phyloP scores from a whole-genome alignment of 2,329 filamentous ascomycete species.

The Bipolaris zeicola region DNA sequence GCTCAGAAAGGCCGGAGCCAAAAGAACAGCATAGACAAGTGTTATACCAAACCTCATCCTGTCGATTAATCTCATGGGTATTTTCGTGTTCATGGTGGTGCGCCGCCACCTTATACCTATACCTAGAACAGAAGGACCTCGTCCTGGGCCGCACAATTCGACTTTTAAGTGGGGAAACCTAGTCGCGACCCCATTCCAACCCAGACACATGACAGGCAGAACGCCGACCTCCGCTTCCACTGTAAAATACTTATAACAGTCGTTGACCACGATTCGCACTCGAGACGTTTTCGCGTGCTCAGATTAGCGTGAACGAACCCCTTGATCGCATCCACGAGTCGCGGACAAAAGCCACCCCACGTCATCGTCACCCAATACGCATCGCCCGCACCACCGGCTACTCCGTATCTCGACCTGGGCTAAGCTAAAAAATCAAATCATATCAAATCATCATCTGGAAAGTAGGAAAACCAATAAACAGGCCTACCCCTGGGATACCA shows the following conservation, averaged over 20 bases:
- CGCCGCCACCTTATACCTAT: constrained; percentile 28
- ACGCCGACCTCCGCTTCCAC: constrained; percentile 39
- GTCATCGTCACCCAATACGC: constrained; percentile 14
- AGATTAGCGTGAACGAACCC: constrained; percentile 1
- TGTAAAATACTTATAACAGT: constrained; percentile 20
- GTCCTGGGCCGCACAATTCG: constrained; percentile 27
- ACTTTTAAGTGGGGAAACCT: constrained; percentile 24
- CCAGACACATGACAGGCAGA: constrained; percentile 35
- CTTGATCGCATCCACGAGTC: constrained; percentile 8
- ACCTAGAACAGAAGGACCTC: constrained; percentile 40
- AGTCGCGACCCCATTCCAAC: constrained; percentile 27
- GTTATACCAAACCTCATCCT: too few relatives aligned
- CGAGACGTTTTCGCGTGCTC: background rate
- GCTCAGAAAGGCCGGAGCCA: too few relatives aligned
- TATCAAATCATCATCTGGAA: constrained; percentile 2
- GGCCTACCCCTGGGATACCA: constrained; percentile 6
- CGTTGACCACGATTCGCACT: background rate
- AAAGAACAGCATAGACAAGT: too few relatives aligned
- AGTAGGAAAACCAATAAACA: constrained; percentile 2
- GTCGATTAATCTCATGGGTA: too few relatives aligned
- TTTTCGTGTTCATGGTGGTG: constrained; percentile 3
- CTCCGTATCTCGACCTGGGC: constrained; percentile 1
- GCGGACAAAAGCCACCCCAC: constrained; percentile 15
- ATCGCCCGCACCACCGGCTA: constrained; percentile 6
- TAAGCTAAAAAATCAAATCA: constrained; percentile 12